These are phyloP conservation scores for Beauveria medogensis DNA, from an alignment of 2,329 filamentous ascomycete genomes.

Conservation along the genomic window DNA sequence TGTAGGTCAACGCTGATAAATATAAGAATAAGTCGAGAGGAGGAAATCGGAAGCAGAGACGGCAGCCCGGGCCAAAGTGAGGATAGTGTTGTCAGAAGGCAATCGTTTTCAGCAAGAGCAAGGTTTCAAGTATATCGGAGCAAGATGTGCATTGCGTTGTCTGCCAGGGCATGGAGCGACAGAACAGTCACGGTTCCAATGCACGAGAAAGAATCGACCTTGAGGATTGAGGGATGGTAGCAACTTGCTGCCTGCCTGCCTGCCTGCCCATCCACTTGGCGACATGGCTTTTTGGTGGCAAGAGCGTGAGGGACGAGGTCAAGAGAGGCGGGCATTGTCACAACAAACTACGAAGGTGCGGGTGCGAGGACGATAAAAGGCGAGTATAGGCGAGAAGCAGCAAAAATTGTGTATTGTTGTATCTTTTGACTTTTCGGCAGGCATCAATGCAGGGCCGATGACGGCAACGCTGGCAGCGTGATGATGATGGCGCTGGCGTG, in stretches of 20 bases:
- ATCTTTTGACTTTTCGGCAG: neutral
- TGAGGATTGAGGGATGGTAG: neutral
- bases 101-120: constrained; percentile 6
- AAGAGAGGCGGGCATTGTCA: neutral
- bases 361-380: neutral
- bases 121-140: constrained; percentile 9
- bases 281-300: neutral
- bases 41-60: neutral
- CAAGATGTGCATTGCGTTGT: constrained; percentile 8
- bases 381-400: neutral
- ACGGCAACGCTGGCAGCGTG: neutral
- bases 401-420: neutral
- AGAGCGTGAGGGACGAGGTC: neutral
- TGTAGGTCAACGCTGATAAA: neutral
- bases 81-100: neutral
- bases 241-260: constrained; percentile 1
- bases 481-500: neutral
- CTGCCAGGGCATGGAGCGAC: neutral
- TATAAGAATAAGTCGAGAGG: constrained; percentile 2
- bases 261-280: neutral
- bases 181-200: neutral
- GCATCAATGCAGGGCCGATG: neutral
- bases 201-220: neutral
- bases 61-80: neutral
- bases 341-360: constrained; percentile 2